Base-by-base conservation (phyloP, 78 protist species). In the Dictyostelium brefeldianum region DNA sequence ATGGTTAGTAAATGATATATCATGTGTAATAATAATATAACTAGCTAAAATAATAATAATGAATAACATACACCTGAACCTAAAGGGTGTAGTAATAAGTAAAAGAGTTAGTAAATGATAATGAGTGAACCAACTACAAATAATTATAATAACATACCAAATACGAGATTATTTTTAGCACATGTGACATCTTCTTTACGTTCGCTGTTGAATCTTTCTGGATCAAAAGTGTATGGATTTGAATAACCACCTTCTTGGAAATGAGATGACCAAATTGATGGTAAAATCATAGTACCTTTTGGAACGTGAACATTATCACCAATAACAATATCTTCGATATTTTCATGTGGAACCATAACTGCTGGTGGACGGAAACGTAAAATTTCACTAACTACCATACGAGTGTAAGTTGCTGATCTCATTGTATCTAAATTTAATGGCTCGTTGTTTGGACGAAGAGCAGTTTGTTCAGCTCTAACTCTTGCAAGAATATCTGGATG, bases 321-420 rank as follows among this genome's bases (percentile, higher is more conserved):
- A 70, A 96, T 74, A 75, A 65, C 71, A 25, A 69, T 74, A 41
- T 91, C 96, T 78, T 83, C 75, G 27, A 79, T 62, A 31, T 90
- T 91, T 36, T 57, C 69, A 64, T 96, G 90, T 59, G 97, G 96
- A 36, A 91, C 94, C 97, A 91, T 91, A 48, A 79, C 78, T 15
- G 94, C 97, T 69, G 97, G 97, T 83, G 97, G 97, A 70, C 97
- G 82, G 95, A 74, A 92, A 74, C 97, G 89, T 17, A 96, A 89
- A 50, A 96, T 78, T 92, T 96, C 97, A 67, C 83, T 85, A 67
- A 89, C 96, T 29, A 83, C 93, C 73, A 83, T 85, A 59, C 95
- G 84, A n/a, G 96, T 96, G 92, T 89, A 96, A 25, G 8, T 71
- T 50, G 95, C 89, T 78, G 91, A 27, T 59, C 91, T 80, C 81